Evolutionary conservation across 495 filamentous ascomycete genomes (phyloP).

Genomic region (Staphylotrichum longicolle): DNA sequence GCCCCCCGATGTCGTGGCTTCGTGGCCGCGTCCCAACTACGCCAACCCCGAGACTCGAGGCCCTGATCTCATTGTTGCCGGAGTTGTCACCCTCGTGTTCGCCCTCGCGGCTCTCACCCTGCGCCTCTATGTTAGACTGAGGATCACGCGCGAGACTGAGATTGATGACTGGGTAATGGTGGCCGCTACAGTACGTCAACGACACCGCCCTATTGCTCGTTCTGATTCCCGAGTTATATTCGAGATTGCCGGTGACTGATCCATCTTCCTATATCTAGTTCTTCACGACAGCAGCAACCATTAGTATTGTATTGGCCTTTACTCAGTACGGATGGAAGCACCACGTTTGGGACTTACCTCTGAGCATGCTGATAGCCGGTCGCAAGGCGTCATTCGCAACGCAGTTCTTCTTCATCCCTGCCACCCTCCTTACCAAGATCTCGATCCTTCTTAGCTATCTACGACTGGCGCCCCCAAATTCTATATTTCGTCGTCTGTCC

Average conservation of each 20-base stretch:
- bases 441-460: slow-evolving; percentile 53
- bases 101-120: slow-evolving; percentile 25
- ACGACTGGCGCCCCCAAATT: slow-evolving; percentile 44
- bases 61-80: slow-evolving; percentile 28
- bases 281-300: slow-evolving; percentile 24
- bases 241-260: background rate
- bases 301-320: slow-evolving; percentile 27
- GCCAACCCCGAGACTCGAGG: slow-evolving; percentile 52
- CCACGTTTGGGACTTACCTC: slow-evolving; percentile 30
- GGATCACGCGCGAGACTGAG: slow-evolving; percentile 24
- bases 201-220: background rate
- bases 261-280: slow-evolving; percentile 8
- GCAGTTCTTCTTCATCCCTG: slow-evolving; percentile 28
- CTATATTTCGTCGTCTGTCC: slow-evolving; percentile 40
- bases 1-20: slow-evolving; percentile 40
- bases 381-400: slow-evolving; percentile 30
- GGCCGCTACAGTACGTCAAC: slow-evolving; percentile 22
- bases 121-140: slow-evolving; percentile 27
- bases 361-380: slow-evolving; percentile 12
- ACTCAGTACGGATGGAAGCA: slow-evolving; percentile 28
- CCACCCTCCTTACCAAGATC: slow-evolving; percentile 42
- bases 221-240: background rate
- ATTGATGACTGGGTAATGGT: slow-evolving; percentile 35
- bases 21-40: slow-evolving; percentile 58
- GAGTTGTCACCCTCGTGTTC: slow-evolving; percentile 23